Evolutionary conservation across 1,139 yeast genomes (phyloP), one percentile per base, ranked within the genome.

Genomic region (Debaryomyces udenii): DNA sequence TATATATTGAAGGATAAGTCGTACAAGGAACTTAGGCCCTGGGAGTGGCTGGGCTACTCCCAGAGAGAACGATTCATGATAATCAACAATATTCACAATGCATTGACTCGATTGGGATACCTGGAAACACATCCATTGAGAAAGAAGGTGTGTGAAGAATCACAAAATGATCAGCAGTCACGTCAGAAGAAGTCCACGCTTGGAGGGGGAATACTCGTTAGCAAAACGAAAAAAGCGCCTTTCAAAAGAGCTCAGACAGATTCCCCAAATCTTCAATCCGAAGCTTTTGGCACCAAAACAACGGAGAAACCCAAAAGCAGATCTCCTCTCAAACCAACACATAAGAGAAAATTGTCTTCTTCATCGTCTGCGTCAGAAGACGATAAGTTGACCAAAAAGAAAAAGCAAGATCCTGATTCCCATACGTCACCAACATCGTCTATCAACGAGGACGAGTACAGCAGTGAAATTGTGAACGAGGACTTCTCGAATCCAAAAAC

Each of bases 111-210:
- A 37, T 53, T 70, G 34, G 78, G 78, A 23, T 73, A 59, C 44
- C 68, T 68, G 51, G 73, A 66, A 32, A 69, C 76, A 10, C 77
- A 73, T 51, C 78, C 78, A 5, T 56, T 72, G 40, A 54, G 78
- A 31, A 64, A 57, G 42, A 68, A 66, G 44, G 62, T 72, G 37
- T 56, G 57, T 37, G 64, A 59, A n/a, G 48, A 51, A 27, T 43
- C 52, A 2, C 39, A 27, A 9, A 38, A 20, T 13, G 43, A 39
- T 27, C 26, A 38, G 24, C 42, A 41, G 20, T 46, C 45, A 7
- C 22, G 17, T 11, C 26, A 32, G 10, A 50, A 47, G 35, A 51
- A 44, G 26, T 39, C 50, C 5, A 37, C 51, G 4, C 48, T 58
- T 10, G 64, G 64, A 6, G 64, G 64, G 3, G 64, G 62, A 2